Evolutionary conservation across 768 basidiomycete species (phyloP).

Genomic region (Leccinum uliginosum): DNA sequence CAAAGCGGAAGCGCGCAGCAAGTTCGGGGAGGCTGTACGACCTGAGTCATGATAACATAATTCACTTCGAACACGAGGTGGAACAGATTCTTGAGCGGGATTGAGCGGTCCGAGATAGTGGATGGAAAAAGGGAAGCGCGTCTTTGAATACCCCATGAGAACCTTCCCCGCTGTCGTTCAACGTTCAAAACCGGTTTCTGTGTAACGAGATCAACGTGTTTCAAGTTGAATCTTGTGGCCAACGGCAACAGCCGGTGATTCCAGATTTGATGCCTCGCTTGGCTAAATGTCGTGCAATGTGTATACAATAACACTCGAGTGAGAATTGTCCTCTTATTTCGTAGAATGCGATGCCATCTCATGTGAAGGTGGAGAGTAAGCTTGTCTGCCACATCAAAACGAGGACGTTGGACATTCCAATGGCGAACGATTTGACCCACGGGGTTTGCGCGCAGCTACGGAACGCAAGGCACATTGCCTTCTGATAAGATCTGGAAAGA

Average conservation of each 20-base stretch:
- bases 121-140: constrained; percentile 6
- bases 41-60: constrained; percentile 12
- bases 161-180: constrained; percentile 7
- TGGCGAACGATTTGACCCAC: constrained; percentile 11
- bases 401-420: constrained; percentile 10
- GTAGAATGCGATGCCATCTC: constrained; percentile 1
- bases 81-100: constrained; percentile 10
- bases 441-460: constrained; percentile 9
- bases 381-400: constrained; percentile 20
- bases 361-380: constrained; percentile 1
- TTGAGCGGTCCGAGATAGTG: constrained; percentile 2
- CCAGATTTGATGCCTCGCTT: background rate
- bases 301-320: constrained; percentile 1
- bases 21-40: constrained; percentile 8
- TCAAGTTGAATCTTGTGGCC: constrained; percentile 1
- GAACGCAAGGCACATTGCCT: constrained; percentile 14
- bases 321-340: background rate
- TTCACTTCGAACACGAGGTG: constrained; percentile 25
- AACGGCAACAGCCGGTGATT: constrained; percentile 2
- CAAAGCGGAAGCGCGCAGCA: constrained; percentile 1
- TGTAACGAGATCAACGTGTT: constrained; percentile 11
- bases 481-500: constrained; percentile 15
- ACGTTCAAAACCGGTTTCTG: constrained; percentile 5
- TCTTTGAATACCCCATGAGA: constrained; percentile 8
- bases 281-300: constrained; percentile 4